phyloP scores from a whole-genome alignment of 164 flowering plant species.

The Sedum album region DNA sequence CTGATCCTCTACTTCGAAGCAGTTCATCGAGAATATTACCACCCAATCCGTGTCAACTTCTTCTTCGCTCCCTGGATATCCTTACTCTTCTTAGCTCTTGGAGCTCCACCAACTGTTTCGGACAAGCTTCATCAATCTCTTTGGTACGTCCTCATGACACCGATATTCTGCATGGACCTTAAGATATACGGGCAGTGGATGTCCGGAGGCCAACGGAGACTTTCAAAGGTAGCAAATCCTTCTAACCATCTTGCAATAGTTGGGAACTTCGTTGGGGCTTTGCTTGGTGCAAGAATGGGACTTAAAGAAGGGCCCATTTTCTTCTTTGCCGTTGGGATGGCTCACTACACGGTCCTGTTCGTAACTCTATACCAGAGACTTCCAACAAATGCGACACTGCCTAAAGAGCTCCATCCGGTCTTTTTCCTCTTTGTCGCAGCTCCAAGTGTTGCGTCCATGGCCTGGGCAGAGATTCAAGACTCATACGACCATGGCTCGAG shows the following conservation, averaged over 20 bases:
- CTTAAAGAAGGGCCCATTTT: slow-evolving; percentile 77
- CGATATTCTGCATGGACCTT: slow-evolving; percentile 61
- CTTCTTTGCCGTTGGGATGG: slow-evolving; percentile 83
- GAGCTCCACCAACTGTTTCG: slow-evolving; percentile 45
- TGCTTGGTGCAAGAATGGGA: slow-evolving; percentile 77
- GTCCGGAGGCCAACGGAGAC: slow-evolving; percentile 76
- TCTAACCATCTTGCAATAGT: slow-evolving; percentile 74
- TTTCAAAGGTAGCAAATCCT: slow-evolving; percentile 85
- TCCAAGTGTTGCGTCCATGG: slow-evolving; percentile 74
- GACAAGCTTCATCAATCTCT: slow-evolving; percentile 26
- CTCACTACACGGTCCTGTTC: slow-evolving; percentile 75
- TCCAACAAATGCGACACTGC: slow-evolving; percentile 62
- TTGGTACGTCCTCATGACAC: slow-evolving; percentile 80
- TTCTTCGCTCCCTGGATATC: slow-evolving; percentile 89
- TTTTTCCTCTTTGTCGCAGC: slow-evolving; percentile 82
- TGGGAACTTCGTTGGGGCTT: slow-evolving; percentile 85
- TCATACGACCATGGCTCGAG: slow-evolving; percentile 52
- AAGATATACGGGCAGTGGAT: slow-evolving; percentile 97
- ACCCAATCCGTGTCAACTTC: slow-evolving; percentile 82
- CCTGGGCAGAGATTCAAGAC: slow-evolving; percentile 66
- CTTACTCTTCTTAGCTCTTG: slow-evolving; percentile 50
- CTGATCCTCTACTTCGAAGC: slow-evolving; percentile 70
- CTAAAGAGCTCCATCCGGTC: slow-evolving; percentile 75
- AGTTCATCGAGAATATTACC: slow-evolving; percentile 79
- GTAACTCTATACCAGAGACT: slow-evolving; percentile 90